Conservation (phyloP, 768 basidiomycete species). For the Boletus subcaerulescens region DNA sequence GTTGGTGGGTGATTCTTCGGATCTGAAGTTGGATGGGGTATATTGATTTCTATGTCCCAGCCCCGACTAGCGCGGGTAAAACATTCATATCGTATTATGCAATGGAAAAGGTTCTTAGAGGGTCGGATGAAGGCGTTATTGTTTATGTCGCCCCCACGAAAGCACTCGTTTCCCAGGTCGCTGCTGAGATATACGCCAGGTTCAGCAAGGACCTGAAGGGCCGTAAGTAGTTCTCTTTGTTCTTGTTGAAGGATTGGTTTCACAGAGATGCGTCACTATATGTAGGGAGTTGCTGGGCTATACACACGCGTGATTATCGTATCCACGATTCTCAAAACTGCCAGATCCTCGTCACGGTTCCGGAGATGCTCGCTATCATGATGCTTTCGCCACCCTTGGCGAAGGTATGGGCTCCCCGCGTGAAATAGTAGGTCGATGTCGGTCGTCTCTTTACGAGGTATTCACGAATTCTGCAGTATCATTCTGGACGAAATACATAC, state of each 20-base stretch:
- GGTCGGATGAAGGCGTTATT: slow-evolving; percentile 62
- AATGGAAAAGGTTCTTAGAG: slow-evolving; percentile 64
- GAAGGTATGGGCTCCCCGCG: slow-evolving; percentile 54
- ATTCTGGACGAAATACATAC: slow-evolving; percentile 57
- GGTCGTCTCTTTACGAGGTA: background rate
- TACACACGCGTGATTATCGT: slow-evolving; percentile 63
- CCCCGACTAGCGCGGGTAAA: slow-evolving; percentile 71
- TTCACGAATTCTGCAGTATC: slow-evolving; percentile 42
- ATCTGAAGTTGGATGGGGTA: background rate
- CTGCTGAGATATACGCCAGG: slow-evolving; percentile 70
- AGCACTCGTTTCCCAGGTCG: slow-evolving; percentile 67
- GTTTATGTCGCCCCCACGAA: slow-evolving; percentile 78
- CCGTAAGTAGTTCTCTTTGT: slow-evolving; percentile 32
- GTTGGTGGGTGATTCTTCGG: slow-evolving; percentile 43
- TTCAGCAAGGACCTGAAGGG: slow-evolving; percentile 55
- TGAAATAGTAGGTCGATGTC: slow-evolving; percentile 46
- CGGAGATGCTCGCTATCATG: slow-evolving; percentile 67
- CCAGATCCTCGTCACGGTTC: slow-evolving; percentile 73
- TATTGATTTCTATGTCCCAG: slow-evolving; percentile 30
- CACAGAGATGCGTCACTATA: background rate
- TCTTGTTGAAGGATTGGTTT: background rate
- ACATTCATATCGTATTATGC: slow-evolving; percentile 78
- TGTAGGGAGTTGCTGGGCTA: slow-evolving; percentile 58
- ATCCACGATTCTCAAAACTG: slow-evolving; percentile 62
- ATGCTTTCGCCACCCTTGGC: slow-evolving; percentile 66